phyloP scores from a whole-genome alignment of 139 green algal genomes.

The Chlamydomonas sp. region DNA sequence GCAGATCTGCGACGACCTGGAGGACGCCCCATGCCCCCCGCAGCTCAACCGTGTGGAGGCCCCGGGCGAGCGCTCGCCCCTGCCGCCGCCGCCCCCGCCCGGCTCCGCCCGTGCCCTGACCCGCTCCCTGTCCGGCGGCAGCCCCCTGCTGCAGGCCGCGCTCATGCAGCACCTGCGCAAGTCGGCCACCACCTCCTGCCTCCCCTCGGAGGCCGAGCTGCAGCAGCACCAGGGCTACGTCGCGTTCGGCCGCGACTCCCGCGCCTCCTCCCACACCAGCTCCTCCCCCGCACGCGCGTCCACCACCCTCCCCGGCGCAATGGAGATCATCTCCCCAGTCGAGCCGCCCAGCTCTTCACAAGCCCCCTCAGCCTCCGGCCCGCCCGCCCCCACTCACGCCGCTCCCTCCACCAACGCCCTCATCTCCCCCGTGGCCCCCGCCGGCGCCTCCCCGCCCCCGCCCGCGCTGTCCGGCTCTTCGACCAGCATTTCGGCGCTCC shows the following conservation, averaged over 20 bases:
- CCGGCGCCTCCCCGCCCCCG: too few relatives aligned
- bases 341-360: neutral
- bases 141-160: conserved; percentile 9
- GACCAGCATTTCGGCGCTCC: too few relatives aligned
- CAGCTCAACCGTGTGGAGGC: too few relatives aligned
- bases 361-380: neutral
- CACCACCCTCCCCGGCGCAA: neutral
- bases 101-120: neutral
- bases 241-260: neutral
- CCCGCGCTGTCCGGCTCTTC: too few relatives aligned
- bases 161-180: neutral
- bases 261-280: neutral
- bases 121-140: neutral
- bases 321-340: neutral
- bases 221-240: too few relatives aligned
- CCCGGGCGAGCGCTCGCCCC: too few relatives aligned
- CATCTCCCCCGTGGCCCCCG: neutral
- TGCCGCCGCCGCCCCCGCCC: neutral
- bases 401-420: neutral
- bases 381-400: neutral
- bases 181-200: neutral
- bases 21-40: too few relatives aligned
- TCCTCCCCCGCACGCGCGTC: too few relatives aligned
- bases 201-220: neutral
- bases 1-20: too few relatives aligned